A percentile compares a stretch with the other conserved stretches of the same genome.
Evolutionary conservation across 192 early-diverging fungal genomes (phyloP).

Genomic region (Coemansia sp.): DNA sequence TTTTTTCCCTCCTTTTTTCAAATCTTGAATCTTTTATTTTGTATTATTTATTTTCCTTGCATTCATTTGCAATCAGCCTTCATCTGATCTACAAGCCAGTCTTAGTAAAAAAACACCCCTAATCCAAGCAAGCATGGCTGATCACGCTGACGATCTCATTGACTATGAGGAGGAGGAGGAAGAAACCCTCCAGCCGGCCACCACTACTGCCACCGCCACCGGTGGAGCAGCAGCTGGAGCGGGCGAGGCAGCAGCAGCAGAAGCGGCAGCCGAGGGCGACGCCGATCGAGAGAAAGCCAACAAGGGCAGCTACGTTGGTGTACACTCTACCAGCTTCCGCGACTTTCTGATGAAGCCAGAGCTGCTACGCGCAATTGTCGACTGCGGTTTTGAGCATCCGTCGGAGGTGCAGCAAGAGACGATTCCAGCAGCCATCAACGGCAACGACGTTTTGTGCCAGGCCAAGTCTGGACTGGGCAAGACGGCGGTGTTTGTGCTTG

Average conservation of each 20-base stretch:
- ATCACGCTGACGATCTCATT: constrained; percentile 88
- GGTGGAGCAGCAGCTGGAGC: constrained; percentile 55
- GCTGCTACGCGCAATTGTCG: constrained; percentile 89
- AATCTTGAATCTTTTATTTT: constrained; percentile 1
- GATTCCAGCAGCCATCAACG: constrained; percentile 95
- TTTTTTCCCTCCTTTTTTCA: constrained; percentile 10
- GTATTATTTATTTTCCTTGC: constrained; percentile 13
- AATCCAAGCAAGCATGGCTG: constrained; percentile 47
- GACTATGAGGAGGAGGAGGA: constrained; percentile 98
- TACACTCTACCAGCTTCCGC: constrained; percentile 98
- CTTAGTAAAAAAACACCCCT: neutral
- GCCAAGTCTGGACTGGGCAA: constrained; percentile 99
- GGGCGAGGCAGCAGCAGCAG: constrained; percentile 33
- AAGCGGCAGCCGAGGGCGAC: constrained; percentile 33
- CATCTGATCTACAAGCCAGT: constrained; percentile 2
- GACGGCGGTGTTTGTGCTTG: constrained; percentile 97
- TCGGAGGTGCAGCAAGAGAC: constrained; percentile 99
- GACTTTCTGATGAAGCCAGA: constrained; percentile 98
- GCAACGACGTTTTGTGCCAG: constrained; percentile 97
- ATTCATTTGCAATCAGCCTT: neutral
- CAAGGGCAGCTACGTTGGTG: constrained; percentile 97
- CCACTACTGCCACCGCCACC: constrained; percentile 30
- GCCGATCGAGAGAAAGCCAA: constrained; percentile 76
- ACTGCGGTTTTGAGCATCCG: constrained; percentile 99
- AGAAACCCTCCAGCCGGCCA: constrained; percentile 57